phyloP scores from a whole-genome alignment of 2,329 filamentous ascomycete genomes.

The Xylaria sp. region DNA sequence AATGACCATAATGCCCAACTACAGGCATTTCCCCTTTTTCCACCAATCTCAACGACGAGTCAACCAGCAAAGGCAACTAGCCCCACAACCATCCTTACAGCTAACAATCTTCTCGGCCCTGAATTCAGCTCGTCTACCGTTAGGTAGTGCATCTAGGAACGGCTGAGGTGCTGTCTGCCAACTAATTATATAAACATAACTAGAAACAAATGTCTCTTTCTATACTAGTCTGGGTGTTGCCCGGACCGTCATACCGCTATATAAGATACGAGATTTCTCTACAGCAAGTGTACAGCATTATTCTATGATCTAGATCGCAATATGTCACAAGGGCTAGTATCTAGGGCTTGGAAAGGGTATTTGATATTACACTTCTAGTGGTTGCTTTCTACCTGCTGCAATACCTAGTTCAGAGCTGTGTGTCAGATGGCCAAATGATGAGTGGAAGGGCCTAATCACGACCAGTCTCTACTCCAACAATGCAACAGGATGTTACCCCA shows the following conservation, averaged over 20 bases:
- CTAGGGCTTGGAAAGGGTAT: no score
- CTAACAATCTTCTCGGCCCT: neutral
- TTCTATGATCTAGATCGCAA: neutral
- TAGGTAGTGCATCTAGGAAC: neutral
- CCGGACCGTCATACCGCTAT: neutral
- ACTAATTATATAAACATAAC: neutral
- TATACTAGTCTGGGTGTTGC: neutral
- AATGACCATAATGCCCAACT: neutral
- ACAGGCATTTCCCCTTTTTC: neutral
- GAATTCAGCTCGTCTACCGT: conserved; percentile 6
- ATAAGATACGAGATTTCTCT: neutral
- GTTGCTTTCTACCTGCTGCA: no score
- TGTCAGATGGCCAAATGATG: no score
- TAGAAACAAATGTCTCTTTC: neutral
- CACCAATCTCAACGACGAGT: conserved; percentile 22
- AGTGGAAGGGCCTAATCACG: no score
- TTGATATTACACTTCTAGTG: no score
- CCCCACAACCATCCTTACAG: neutral
- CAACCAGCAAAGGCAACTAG: neutral
- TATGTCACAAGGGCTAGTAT: no score
- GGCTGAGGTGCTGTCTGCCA: neutral
- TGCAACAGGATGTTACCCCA: no score
- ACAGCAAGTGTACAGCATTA: neutral
- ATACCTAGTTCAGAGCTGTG: no score
- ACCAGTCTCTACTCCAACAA: no score